These are phyloP conservation scores for Echium plantagineum DNA, from an alignment of 257 asterid species.

Conservation along the genomic window DNA sequence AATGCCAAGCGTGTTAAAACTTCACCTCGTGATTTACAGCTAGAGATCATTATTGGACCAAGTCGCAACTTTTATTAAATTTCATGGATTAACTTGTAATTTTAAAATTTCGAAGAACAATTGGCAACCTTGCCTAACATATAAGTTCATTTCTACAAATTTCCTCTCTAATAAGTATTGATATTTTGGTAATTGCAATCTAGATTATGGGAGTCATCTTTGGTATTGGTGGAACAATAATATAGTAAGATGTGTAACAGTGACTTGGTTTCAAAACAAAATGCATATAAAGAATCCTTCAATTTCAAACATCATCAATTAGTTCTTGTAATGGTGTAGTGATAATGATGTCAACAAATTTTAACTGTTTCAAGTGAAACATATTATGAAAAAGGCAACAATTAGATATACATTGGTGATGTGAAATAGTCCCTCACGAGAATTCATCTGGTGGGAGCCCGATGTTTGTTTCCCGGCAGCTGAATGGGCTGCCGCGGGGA, in stretches of 20 bases:
- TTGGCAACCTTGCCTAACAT: no score
- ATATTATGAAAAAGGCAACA: not conserved
- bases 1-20: no score
- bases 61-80: no score
- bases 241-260: not conserved
- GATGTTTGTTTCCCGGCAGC: constrained; percentile 5
- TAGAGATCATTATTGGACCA: no score
- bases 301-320: not conserved
- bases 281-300: not conserved
- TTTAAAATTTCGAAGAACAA: no score
- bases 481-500: not conserved
- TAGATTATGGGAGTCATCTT: not conserved
- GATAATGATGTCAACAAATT: not conserved
- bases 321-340: not conserved
- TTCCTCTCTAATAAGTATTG: no score
- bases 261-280: not conserved
- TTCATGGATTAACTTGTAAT: no score
- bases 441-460: not conserved
- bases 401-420: not conserved
- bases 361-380: not conserved
- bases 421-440: not conserved
- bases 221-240: not conserved
- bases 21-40: no score
- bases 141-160: no score
- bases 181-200: no score